Evolutionary conservation across 257 asterid species (phyloP).

Genomic region (Orobanche coerulescens): DNA sequence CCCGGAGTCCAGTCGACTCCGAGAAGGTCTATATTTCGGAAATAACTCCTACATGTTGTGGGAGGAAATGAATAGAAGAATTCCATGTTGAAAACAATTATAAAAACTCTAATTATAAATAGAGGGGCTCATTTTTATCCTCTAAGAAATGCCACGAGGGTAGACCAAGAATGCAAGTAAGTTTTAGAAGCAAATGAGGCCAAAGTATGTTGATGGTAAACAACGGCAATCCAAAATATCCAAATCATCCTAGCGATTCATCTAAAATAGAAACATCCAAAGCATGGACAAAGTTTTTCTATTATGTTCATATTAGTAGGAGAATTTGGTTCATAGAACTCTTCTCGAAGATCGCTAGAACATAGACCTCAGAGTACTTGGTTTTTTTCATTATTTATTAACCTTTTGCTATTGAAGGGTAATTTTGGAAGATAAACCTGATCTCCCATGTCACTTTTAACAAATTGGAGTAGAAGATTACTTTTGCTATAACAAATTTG

Average conservation of each 20-base stretch:
- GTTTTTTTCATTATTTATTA: background rate
- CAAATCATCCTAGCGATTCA: background rate
- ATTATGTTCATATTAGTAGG: background rate
- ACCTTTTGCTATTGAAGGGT: conserved; percentile 1
- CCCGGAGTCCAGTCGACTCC: too few species aligned
- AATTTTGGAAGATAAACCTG: conserved; percentile 3
- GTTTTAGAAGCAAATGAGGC: background rate
- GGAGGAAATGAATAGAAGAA: background rate
- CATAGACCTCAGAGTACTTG: conserved; percentile 2
- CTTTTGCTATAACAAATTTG: background rate
- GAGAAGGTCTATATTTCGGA: too few species aligned
- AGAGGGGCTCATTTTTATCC: background rate
- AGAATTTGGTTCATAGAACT: background rate
- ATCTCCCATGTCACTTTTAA: background rate
- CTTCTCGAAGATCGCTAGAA: background rate
- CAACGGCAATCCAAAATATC: background rate
- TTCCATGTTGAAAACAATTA: background rate
- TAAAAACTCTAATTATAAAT: background rate
- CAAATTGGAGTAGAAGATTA: background rate
- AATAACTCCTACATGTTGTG: too few species aligned
- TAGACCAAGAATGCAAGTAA: background rate
- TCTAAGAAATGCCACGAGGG: background rate
- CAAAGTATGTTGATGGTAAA: background rate
- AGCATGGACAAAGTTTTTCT: too few species aligned
- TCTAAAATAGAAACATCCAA: background rate